phyloP scores from a whole-genome alignment of 768 basidiomycete genomes.

The Tubosaeta sp. region DNA sequence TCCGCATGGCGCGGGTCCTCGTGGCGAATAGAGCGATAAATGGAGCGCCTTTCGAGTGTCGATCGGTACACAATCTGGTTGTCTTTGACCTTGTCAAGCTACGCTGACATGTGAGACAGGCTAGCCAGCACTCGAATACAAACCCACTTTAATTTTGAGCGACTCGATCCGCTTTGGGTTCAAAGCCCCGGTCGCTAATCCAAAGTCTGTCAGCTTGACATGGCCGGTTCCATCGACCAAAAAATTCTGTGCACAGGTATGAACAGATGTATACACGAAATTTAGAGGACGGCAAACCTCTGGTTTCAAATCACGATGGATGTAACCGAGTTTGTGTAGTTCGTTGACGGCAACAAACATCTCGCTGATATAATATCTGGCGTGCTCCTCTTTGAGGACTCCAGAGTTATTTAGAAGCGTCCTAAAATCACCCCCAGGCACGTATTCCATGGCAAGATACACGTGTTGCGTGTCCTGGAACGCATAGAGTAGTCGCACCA shows the following conservation, averaged over 20 bases:
- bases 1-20: slow-evolving; percentile 93
- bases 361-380: slow-evolving; percentile 94
- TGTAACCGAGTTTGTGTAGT: slow-evolving; percentile 95
- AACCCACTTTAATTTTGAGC: slow-evolving; percentile 78
- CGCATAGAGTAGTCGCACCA: slow-evolving; percentile 90
- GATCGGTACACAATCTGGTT: slow-evolving; percentile 85
- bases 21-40: slow-evolving; percentile 89
- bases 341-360: slow-evolving; percentile 96
- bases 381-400: slow-evolving; percentile 95
- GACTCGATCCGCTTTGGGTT: slow-evolving; percentile 95
- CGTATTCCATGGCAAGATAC: slow-evolving; percentile 99
- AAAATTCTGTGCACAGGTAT: slow-evolving; percentile 66
- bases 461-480: slow-evolving; percentile 92
- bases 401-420: slow-evolving; percentile 97
- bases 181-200: slow-evolving; percentile 92
- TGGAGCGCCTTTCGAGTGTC: slow-evolving; percentile 89
- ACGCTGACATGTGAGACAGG: slow-evolving; percentile 8
- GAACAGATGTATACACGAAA: neutral
- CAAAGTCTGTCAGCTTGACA: slow-evolving; percentile 97
- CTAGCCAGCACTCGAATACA: neutral
- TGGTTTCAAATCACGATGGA: slow-evolving; percentile 96
- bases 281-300: slow-evolving; percentile 55
- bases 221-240: slow-evolving; percentile 93
- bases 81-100: slow-evolving; percentile 97
- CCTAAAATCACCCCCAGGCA: slow-evolving; percentile 97